phyloP scores from a whole-genome alignment of 2,329 filamentous ascomycete genomes.

The Apiospora kogelbergensis region DNA sequence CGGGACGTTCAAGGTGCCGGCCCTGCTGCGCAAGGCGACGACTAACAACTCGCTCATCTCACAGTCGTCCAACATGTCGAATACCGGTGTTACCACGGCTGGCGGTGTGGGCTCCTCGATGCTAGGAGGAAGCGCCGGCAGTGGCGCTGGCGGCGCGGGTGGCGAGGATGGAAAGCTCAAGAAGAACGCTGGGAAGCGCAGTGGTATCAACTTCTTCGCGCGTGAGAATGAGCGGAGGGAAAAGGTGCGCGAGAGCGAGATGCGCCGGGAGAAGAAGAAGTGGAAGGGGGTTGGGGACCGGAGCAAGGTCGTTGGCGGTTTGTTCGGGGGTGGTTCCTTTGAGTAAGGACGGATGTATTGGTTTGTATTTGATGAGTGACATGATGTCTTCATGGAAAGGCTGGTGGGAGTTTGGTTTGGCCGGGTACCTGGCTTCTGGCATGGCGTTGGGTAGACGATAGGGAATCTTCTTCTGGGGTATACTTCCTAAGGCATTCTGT shows the following conservation, averaged over 20 bases:
- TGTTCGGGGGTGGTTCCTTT: conserved; percentile 58
- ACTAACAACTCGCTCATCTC: conserved; percentile 54
- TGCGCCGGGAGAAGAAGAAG: conserved; percentile 58
- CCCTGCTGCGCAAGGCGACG: conserved; percentile 71
- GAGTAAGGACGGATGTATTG: conserved; percentile 34
- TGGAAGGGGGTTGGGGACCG: conserved; percentile 57
- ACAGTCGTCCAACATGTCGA: conserved; percentile 19
- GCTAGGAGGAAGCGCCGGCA: neutral
- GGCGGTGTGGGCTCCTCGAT: neutral
- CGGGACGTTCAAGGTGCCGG: conserved; percentile 64
- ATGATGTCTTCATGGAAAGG: neutral
- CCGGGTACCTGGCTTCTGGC: neutral
- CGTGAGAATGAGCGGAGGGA: conserved; percentile 58
- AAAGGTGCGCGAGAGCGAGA: conserved; percentile 56
- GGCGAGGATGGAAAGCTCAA: conserved; percentile 54
- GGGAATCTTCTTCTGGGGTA: neutral
- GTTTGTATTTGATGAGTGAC: neutral
- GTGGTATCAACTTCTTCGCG: conserved; percentile 61
- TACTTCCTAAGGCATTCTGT: neutral
- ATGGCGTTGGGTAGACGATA: conserved; percentile 1
- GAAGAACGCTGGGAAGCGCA: conserved; percentile 60
- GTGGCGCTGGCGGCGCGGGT: conserved; percentile 24
- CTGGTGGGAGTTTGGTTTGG: neutral
- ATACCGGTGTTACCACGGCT: neutral
- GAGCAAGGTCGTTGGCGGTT: conserved; percentile 54